phyloP scores from a whole-genome alignment of 768 basidiomycete genomes.

The Amanita pseudoporphyria region DNA sequence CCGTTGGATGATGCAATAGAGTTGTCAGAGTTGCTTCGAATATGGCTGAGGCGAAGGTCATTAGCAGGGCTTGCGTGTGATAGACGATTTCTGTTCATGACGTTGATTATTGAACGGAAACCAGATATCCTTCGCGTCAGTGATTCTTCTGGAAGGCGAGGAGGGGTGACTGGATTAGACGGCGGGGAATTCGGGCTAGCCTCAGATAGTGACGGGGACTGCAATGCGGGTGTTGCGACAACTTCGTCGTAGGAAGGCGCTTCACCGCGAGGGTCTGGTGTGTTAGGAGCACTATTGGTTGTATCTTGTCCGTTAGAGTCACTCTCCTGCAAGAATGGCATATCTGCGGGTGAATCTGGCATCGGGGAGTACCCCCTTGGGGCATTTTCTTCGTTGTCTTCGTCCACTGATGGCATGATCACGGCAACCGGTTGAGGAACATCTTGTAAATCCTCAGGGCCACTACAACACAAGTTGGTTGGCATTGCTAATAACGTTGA shows the following conservation, averaged over 20 bases:
- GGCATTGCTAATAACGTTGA: background rate
- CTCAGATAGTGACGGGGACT: constrained; percentile 2
- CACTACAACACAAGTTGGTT: constrained; percentile 22
- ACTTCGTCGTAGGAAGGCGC: constrained; percentile 65
- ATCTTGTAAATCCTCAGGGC: constrained; percentile 46
- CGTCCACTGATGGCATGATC: constrained; percentile 27
- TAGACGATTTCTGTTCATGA: constrained; percentile 20
- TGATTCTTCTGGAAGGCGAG: constrained; percentile 9
- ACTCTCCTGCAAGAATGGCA: constrained; percentile 31
- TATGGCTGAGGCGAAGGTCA: constrained; percentile 15
- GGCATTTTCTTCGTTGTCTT: constrained; percentile 21
- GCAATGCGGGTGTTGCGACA: constrained; percentile 14
- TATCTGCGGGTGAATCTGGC: constrained; percentile 29
- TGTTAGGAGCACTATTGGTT: constrained; percentile 16
- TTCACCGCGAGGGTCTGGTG: constrained; percentile 37
- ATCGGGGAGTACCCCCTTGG: constrained; percentile 27
- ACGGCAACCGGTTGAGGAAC: constrained; percentile 32
- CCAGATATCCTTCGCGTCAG: constrained; percentile 30
- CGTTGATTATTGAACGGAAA: constrained; percentile 32
- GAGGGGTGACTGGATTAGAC: constrained; percentile 8
- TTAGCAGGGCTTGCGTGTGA: constrained; percentile 17
- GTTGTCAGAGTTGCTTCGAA: constrained; percentile 21
- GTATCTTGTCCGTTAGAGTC: constrained; percentile 21
- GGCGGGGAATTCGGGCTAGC: constrained; percentile 10
- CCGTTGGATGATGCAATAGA: constrained; percentile 17